Evolutionary conservation across 169 alveolate species (phyloP).

Genomic region (Perkinsus chesapeaki): DNA sequence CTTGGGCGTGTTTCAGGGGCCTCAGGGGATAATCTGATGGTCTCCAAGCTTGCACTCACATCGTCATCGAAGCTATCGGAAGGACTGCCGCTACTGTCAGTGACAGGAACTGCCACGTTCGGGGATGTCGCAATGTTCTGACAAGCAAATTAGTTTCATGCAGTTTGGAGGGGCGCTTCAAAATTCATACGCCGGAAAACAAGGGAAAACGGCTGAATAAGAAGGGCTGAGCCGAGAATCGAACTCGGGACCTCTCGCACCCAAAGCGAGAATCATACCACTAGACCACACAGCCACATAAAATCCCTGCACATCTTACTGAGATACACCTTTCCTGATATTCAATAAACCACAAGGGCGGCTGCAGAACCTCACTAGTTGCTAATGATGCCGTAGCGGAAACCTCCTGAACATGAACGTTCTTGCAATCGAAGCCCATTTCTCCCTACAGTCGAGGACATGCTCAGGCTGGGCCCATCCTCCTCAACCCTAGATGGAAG

Average conservation of each 20-base stretch:
- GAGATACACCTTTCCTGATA: background rate
- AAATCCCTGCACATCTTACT: background rate
- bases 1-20: background rate
- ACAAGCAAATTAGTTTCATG: no score
- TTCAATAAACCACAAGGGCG: background rate
- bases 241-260: constrained; percentile 98
- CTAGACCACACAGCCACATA: constrained; percentile 65
- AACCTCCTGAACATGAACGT: background rate
- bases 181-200: background rate
- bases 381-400: background rate
- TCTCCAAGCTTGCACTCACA: background rate
- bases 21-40: background rate
- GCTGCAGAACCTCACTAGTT: background rate
- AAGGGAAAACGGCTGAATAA: background rate
- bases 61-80: background rate
- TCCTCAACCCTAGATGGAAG: background rate
- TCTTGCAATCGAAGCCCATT: background rate
- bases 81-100: background rate
- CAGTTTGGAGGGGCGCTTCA: background rate
- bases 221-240: constrained; percentile 88
- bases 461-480: background rate
- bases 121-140: background rate
- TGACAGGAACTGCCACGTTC: background rate
- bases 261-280: constrained; percentile 94
- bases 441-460: background rate